Base-by-base conservation (phyloP, 306 rosid genomes). In the Senna siamea region DNA sequence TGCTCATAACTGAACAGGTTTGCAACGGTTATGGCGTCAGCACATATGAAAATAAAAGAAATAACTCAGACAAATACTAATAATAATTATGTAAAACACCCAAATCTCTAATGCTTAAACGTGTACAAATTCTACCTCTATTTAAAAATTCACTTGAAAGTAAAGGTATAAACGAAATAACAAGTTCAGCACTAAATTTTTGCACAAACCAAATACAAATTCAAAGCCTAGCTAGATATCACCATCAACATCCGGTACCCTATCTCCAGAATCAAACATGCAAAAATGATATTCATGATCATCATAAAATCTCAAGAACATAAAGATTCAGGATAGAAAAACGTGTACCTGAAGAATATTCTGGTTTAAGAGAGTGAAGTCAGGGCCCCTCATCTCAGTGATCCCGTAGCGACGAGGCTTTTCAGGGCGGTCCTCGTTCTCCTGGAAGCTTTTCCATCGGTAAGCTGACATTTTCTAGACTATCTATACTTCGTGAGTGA, bases 391-490 rank as follows among this genome's bases (percentile, higher is more conserved):
- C 87, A 91, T 89, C 64, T 94, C 97, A 11, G 96, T 94, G 78
- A 94, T 89, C 64, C 98, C 98, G 47, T 63, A 91, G 66, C 83
- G 74, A 13, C 95, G 96, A 70, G 98, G 97, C 80, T 94, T 94
- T 64, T 82, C 80, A 6, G 94, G 98, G 5, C 98, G 92, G 56
- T 94, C 98, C 73, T 94, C 92, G 83, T 91, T 83, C 78, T 88
- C 94, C 34, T 76, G 85, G 84, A 88, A 93, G 79, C 18, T 84
- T 80, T 93, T 93, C 97, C 97, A 91, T 76, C 75, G 47, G 83
- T 76, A 87, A 9, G 86, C 88, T 51, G 97, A 73, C 96, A 91
- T 91, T 15, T 41, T 66, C 37, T 1, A 30, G 6, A 1, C 11
- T 54, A 3, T 6, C 5, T 4, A 37, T 11, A 54, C 30, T 43